Evolutionary conservation across 495 filamentous ascomycete genomes (phyloP).

Genomic region (Aspergillus hancockii): DNA sequence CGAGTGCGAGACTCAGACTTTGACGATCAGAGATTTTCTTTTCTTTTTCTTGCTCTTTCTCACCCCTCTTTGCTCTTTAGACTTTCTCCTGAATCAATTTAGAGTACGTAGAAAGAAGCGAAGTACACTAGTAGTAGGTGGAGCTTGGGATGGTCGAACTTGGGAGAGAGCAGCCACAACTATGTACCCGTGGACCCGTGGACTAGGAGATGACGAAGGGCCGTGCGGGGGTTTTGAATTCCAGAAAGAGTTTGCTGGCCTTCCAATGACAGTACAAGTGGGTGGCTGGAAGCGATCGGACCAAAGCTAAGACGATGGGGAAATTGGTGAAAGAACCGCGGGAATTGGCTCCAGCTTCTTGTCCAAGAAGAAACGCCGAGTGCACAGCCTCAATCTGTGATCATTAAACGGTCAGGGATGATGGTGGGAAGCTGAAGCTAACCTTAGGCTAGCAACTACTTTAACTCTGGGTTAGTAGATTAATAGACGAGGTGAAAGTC

Average conservation of each 20-base stretch:
- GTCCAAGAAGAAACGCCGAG: conserved; percentile 1
- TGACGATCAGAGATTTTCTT: neutral
- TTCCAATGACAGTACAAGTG: neutral
- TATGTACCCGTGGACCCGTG: neutral
- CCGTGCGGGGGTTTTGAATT: conserved; percentile 1
- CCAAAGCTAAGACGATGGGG: neutral
- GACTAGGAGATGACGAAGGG: neutral
- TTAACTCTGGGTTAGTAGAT: neutral
- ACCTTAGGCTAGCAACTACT: neutral
- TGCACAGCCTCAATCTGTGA: conserved; percentile 14
- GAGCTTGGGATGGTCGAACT: neutral
- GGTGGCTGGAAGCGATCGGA: conserved; percentile 3
- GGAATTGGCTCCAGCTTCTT: neutral
- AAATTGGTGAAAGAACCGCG: neutral
- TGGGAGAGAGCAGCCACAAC: neutral
- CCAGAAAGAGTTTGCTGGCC: neutral
- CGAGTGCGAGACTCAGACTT: neutral
- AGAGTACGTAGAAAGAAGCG: neutral
- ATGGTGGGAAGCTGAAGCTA: neutral
- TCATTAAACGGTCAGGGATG: conserved; percentile 9
- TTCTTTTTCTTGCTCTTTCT: neutral
- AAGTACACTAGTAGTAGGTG: neutral
- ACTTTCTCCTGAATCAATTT: neutral
- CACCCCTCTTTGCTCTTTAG: neutral
- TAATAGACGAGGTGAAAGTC: neutral